Conservation (phyloP, 2,329 filamentous ascomycete species). For the Calonectria pseudoturangicola region DNA sequence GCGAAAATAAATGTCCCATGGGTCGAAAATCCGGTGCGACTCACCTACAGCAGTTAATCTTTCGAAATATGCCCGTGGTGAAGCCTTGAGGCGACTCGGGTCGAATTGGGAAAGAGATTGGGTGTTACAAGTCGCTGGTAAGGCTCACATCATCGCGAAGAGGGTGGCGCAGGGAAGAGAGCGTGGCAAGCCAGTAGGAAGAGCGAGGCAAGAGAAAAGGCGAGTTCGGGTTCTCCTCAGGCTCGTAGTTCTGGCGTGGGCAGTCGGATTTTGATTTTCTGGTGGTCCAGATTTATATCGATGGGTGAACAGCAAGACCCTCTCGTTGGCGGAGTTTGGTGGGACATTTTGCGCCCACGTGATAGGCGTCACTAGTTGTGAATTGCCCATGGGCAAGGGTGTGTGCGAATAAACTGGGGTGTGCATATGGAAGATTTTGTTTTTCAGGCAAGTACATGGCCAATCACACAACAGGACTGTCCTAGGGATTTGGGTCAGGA, state of each 20-base stretch:
- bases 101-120: slow-evolving; percentile 56
- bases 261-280: slow-evolving; percentile 52
- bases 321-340: slow-evolving; percentile 58
- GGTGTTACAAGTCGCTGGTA: slow-evolving; percentile 55
- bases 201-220: slow-evolving; percentile 25
- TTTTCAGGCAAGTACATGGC: no score
- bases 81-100: slow-evolving; percentile 52
- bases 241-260: slow-evolving; percentile 40
- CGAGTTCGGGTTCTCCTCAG: slow-evolving; percentile 34
- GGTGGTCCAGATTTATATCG: slow-evolving; percentile 52
- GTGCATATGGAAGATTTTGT: no score
- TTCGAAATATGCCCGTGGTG: slow-evolving; percentile 48
- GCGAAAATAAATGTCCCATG: slow-evolving; percentile 20
- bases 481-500: no score
- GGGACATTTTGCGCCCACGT: slow-evolving; percentile 65
- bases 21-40: slow-evolving; percentile 44
- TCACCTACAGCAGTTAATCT: slow-evolving; percentile 54
- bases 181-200: slow-evolving; percentile 42
- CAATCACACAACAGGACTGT: no score
- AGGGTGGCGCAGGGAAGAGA: slow-evolving; percentile 49
- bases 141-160: slow-evolving; percentile 64
- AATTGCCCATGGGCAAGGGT: no score
- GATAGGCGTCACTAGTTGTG: slow-evolving; percentile 54
- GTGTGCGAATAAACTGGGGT: no score
- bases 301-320: slow-evolving; percentile 51